A percentile compares a stretch with the other conserved stretches of the same genome.
These are phyloP conservation scores for Neoascochyta sp. DNA, from an alignment of 2,329 filamentous ascomycete genomes.

Conservation along the genomic window DNA sequence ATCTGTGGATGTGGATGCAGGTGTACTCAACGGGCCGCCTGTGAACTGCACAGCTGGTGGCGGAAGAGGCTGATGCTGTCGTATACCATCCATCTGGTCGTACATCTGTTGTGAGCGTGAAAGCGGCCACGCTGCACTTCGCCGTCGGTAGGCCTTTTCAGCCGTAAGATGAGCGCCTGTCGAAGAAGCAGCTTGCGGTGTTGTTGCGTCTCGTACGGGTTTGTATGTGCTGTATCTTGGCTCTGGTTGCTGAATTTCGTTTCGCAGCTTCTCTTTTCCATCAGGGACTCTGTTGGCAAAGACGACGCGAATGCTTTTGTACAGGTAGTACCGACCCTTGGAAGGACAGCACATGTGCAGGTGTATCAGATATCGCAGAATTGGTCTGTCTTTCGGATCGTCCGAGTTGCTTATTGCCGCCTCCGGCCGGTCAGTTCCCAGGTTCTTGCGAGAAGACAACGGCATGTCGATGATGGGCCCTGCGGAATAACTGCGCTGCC, in stretches of 20 bases:
- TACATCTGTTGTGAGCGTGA: slow-evolving; percentile 27
- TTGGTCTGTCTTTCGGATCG: slow-evolving; percentile 61
- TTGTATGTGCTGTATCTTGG: slow-evolving; percentile 85
- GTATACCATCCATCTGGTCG: slow-evolving; percentile 23
- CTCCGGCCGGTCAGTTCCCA: slow-evolving; percentile 53
- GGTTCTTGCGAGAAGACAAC: slow-evolving; percentile 44
- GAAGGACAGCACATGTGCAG: slow-evolving; percentile 87
- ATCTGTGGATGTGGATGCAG: slow-evolving; percentile 15
- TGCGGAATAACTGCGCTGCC: slow-evolving; percentile 88
- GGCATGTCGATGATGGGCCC: slow-evolving; percentile 77
- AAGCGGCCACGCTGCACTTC: slow-evolving; percentile 31
- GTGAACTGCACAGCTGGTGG: slow-evolving; percentile 33
- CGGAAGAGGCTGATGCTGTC: slow-evolving; percentile 24
- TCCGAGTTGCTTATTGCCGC: slow-evolving; percentile 49
- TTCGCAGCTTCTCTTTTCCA: slow-evolving; percentile 85
- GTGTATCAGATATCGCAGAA: slow-evolving; percentile 85
- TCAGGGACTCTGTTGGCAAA: slow-evolving; percentile 96
- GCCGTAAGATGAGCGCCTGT: slow-evolving; percentile 17
- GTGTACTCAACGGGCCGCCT: slow-evolving; percentile 23
- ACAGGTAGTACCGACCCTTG: slow-evolving; percentile 80
- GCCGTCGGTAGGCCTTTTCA: slow-evolving; percentile 28
- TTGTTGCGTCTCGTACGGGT: slow-evolving; percentile 47
- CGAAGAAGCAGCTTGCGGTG: slow-evolving; percentile 18
- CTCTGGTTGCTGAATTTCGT: slow-evolving; percentile 85
- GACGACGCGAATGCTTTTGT: slow-evolving; percentile 88